Base-by-base conservation (phyloP, 768 basidiomycete species). In the Lactifluus rugatus region DNA sequence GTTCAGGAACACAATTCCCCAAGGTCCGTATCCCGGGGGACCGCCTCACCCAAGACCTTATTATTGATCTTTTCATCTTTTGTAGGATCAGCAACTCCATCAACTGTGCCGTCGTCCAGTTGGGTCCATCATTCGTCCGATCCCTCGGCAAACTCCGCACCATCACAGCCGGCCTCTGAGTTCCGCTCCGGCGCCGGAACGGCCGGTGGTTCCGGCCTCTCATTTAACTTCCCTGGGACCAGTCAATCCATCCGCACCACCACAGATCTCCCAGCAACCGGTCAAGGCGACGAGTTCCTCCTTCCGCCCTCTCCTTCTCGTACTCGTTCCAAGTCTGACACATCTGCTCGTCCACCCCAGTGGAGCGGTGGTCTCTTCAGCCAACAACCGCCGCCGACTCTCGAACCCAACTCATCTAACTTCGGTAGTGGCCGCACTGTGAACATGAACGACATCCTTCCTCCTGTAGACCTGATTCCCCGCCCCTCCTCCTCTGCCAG, bases 1-100 rank as follows among this genome's bases (percentile, higher is more conserved):
- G 41, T 85, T 83, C 74, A 72, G 74, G 36, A 73, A 75, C 68
- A 79, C 63, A 69, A 72, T 84, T 50, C 74, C 76, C 62, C 79
- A 80, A 73, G 78, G 81, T 81, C 60, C 69, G 79, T 77, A 11
- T 36, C 11, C 31, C 39, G 34, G 53, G 54, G 36, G 7, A 26
- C 19, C n/a, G 28, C 41, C 49, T 36, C 16, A 14, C n/a, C 11
- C 19, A 39, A 45, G 31, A 49, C n/a, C 51, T 55, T 50, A 49
- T 47, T 51, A 56, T 48, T 60, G 44, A 56, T 13, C 10, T 14
- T 13, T 39, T 45, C 48, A 26, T 34, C 54, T 54, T 61, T 66
- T 56, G 52, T 36, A 63, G 62, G 54, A 55, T 63, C 62, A 54
- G 44, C 58, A 58, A 39, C 48, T 5, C 61, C 62, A 61, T 61